A percentile compares a stretch with the other conserved stretches of the same genome.
phyloP scores from a whole-genome alignment of 2,329 filamentous ascomycete genomes.

The Oidium heveae region DNA sequence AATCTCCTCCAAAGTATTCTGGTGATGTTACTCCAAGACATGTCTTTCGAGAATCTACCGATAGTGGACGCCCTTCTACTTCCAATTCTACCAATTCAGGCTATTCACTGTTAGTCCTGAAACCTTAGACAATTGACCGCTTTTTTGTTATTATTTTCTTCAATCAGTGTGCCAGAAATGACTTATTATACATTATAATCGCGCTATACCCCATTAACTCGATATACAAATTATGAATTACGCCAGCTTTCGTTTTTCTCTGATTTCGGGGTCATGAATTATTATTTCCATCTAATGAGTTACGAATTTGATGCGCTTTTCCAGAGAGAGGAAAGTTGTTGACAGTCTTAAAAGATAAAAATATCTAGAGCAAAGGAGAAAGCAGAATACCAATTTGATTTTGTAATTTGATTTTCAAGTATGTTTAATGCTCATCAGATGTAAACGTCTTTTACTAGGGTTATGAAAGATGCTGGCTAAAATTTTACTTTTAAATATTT shows the following conservation, averaged over 20 bases:
- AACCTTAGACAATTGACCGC: constrained; percentile 22
- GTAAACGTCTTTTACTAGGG: too few species aligned
- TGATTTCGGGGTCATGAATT: constrained; percentile 3
- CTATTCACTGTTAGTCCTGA: constrained; percentile 83
- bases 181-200: constrained; percentile 16
- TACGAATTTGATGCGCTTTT: background rate
- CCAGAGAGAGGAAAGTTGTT: background rate
- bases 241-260: constrained; percentile 9
- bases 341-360: background rate
- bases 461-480: too few species aligned
- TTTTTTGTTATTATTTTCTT: constrained; percentile 11
- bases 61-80: constrained; percentile 79
- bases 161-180: constrained; percentile 11
- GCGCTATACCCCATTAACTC: constrained; percentile 12
- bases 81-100: constrained; percentile 88
- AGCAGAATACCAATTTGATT: background rate
- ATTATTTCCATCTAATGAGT: background rate
- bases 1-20: constrained; percentile 35
- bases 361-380: background rate
- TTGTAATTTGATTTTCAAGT: background rate
- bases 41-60: constrained; percentile 59
- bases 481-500: too few species aligned
- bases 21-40: constrained; percentile 71
- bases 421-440: too few species aligned
- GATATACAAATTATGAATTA: constrained; percentile 3